These are phyloP conservation scores for Lactarius quietus DNA, from an alignment of 768 basidiomycete species.

Conservation along the genomic window DNA sequence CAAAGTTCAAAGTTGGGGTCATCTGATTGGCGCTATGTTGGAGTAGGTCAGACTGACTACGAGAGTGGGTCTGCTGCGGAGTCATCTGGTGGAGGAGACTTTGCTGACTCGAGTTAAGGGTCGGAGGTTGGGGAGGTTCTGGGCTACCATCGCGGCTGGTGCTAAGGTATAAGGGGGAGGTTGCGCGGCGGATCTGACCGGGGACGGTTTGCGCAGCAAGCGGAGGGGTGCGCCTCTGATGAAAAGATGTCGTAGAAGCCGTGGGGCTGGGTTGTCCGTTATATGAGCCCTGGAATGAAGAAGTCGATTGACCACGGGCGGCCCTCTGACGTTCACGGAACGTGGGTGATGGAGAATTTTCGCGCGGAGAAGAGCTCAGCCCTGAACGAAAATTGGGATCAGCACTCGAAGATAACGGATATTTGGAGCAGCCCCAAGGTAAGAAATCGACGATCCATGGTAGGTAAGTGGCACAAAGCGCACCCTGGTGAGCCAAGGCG, in stretches of 20 bases:
- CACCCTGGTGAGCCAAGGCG: neutral
- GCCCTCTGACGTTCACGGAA: slow-evolving; percentile 25
- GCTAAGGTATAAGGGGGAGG: slow-evolving; percentile 22
- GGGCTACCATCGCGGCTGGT: slow-evolving; percentile 25
- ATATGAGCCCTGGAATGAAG: slow-evolving; percentile 20
- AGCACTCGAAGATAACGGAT: slow-evolving; percentile 1
- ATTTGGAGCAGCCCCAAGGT: neutral
- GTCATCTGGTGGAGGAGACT: slow-evolving; percentile 7
- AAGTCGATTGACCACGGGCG: slow-evolving; percentile 22
- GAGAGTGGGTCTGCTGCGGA: slow-evolving; percentile 14
- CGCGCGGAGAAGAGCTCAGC: slow-evolving; percentile 23
- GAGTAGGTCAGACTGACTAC: slow-evolving; percentile 14
- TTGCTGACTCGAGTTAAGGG: slow-evolving; percentile 19
- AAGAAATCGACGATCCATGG: neutral
- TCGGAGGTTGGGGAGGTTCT: slow-evolving; percentile 18
- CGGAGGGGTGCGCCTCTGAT: slow-evolving; percentile 25
- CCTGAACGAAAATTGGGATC: slow-evolving; percentile 13
- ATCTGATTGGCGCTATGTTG: slow-evolving; percentile 19
- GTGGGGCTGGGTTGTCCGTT: slow-evolving; percentile 25
- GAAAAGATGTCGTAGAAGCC: slow-evolving; percentile 24
- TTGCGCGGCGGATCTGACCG: slow-evolving; percentile 23
- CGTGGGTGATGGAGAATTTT: slow-evolving; percentile 25
- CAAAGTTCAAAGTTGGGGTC: slow-evolving; percentile 18
- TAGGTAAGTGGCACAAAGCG: neutral
- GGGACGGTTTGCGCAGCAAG: slow-evolving; percentile 23